Percentiles rank a stretch among this genome's conserved stretches.
These are phyloP conservation scores for Phyllosticta capitalensis DNA, from an alignment of 2,329 filamentous ascomycete species.

Conservation along the genomic window DNA sequence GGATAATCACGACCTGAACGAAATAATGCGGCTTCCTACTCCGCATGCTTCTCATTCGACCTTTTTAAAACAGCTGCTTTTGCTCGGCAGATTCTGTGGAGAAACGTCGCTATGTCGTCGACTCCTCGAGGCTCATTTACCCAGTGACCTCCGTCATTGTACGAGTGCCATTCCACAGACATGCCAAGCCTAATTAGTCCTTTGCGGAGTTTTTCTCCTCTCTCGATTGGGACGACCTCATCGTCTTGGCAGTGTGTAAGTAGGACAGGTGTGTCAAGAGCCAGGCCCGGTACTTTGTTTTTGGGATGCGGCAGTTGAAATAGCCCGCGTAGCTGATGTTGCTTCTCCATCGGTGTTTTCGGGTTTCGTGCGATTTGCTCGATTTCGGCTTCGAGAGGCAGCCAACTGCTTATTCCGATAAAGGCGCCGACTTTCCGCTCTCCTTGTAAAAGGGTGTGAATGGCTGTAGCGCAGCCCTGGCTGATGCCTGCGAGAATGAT, in stretches of 20 bases:
- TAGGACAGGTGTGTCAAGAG: conserved; percentile 14
- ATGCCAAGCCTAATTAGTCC: conserved; percentile 12
- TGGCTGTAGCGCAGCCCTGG: conserved; percentile 15
- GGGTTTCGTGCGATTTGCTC: neutral
- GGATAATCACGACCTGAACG: no score
- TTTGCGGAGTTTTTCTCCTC: conserved; percentile 9
- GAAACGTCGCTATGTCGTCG: conserved; percentile 15
- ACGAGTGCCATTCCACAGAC: conserved; percentile 13
- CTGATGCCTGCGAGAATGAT: conserved; percentile 15
- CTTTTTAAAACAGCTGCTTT: no score
- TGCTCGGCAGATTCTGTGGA: neutral
- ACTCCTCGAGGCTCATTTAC: conserved; percentile 16
- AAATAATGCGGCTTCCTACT: no score
- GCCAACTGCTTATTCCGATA: conserved; percentile 14
- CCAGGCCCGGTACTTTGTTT: neutral
- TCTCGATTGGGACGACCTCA: conserved; percentile 12
- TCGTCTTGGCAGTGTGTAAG: conserved; percentile 15
- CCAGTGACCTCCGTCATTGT: conserved; percentile 17
- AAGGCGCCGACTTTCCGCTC: conserved; percentile 11
- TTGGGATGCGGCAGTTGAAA: neutral
- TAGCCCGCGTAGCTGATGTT: neutral
- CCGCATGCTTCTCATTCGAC: no score
- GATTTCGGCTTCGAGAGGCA: conserved; percentile 8
- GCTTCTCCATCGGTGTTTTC: neutral
- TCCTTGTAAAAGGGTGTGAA: conserved; percentile 10